phyloP scores from a whole-genome alignment of 805 yeast genomes.

The Vanderwaltozyma tropicalis region DNA sequence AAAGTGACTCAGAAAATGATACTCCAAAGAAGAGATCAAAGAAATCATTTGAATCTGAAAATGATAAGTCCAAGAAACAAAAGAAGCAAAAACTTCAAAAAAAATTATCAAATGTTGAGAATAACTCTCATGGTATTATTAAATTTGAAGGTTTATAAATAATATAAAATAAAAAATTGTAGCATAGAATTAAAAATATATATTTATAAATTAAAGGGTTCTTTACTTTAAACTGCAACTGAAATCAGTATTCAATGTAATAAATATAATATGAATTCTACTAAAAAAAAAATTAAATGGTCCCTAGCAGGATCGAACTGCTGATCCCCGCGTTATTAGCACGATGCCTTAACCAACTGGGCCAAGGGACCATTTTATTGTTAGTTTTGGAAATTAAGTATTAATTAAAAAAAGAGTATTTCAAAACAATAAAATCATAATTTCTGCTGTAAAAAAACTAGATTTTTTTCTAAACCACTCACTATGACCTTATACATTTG shows the following conservation, averaged over 20 bases:
- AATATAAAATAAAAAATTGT: not conserved
- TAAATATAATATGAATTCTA: too few species aligned
- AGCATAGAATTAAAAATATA: not conserved
- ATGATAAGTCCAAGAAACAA: slow-evolving; percentile 22
- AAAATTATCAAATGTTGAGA: slow-evolving; percentile 24
- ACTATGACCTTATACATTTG: too few species aligned
- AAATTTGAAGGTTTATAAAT: slow-evolving; percentile 49
- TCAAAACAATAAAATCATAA: too few species aligned
- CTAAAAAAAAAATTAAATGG: slow-evolving; percentile 11
- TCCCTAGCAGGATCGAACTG: slow-evolving; percentile 29
- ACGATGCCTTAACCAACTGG: slow-evolving; percentile 28
- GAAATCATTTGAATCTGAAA: slow-evolving; percentile 8
- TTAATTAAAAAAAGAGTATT: too few species aligned
- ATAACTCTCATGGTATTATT: slow-evolving; percentile 53
- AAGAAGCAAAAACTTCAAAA: slow-evolving; percentile 32
- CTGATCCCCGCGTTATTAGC: slow-evolving; percentile 28
- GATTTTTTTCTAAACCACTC: too few species aligned
- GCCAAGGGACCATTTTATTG: slow-evolving; percentile 19
- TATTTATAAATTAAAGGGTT: not conserved
- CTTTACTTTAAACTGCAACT: too few species aligned
- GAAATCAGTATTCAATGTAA: too few species aligned
- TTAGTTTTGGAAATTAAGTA: not conserved
- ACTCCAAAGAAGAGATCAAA: slow-evolving; percentile 8
- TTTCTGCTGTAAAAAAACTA: too few species aligned
- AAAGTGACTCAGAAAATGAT: slow-evolving; percentile 9